Conservation (phyloP, 2,329 filamentous ascomycete species). For the Fusarium sacchari region DNA sequence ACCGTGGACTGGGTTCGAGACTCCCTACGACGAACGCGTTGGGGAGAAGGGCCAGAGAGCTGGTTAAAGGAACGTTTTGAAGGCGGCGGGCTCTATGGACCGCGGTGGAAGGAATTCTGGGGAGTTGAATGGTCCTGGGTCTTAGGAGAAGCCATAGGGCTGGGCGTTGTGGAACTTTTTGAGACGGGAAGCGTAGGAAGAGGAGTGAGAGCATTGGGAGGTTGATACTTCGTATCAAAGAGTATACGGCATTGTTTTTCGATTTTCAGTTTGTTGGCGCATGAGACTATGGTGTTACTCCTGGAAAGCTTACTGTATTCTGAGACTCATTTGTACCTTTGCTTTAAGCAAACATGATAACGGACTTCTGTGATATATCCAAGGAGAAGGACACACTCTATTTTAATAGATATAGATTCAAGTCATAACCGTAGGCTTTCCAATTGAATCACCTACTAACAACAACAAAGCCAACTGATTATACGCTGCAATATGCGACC, state of each 20-base stretch:
- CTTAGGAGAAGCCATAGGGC: slow-evolving; percentile 74
- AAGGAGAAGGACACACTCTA: not conserved
- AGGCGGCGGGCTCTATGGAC: slow-evolving; percentile 61
- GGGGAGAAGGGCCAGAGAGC: slow-evolving; percentile 70
- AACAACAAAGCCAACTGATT: not conserved
- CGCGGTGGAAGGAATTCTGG: slow-evolving; percentile 73
- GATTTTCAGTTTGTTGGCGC: not conserved
- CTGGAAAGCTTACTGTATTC: not conserved
- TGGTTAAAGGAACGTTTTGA: slow-evolving; percentile 76
- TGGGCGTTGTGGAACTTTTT: slow-evolving; percentile 77
- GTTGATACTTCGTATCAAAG: slow-evolving; percentile 9
- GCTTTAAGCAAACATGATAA: not conserved
- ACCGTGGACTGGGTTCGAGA: slow-evolving; percentile 70
- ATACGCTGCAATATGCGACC: not conserved
- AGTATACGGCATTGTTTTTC: not conserved
- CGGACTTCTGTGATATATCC: not conserved
- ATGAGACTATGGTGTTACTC: not conserved
- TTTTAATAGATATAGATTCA: not conserved
- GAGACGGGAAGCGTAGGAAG: slow-evolving; percentile 78
- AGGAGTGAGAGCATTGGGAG: slow-evolving; percentile 63
- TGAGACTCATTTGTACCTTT: not conserved
- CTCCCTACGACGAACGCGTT: slow-evolving; percentile 67
- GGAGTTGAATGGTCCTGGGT: slow-evolving; percentile 78
- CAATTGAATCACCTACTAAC: not conserved
- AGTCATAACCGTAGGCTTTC: not conserved